Conservation (phyloP, 2,329 filamentous ascomycete genomes). For the Paecilomyces fulvus region DNA sequence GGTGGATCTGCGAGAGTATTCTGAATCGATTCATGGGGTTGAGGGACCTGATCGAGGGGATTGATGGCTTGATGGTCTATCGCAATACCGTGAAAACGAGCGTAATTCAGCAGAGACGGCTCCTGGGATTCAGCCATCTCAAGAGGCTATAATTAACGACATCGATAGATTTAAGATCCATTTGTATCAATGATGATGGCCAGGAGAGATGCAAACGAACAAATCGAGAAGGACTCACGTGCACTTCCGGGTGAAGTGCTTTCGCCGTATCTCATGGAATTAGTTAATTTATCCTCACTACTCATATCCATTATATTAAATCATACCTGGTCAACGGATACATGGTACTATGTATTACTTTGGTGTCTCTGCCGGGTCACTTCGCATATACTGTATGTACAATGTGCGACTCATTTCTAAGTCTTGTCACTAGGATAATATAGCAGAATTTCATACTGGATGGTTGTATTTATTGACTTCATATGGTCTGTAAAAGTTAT, state of each 20-base stretch:
- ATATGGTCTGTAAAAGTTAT: neutral
- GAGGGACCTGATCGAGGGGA: constrained; percentile 12
- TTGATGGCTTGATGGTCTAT: constrained; percentile 25
- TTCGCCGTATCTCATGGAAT: neutral
- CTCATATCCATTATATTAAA: neutral
- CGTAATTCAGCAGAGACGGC: constrained; percentile 39
- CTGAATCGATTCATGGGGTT: constrained; percentile 7
- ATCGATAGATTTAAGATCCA: neutral
- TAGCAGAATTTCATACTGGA: too few relatives aligned
- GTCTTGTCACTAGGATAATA: too few relatives aligned
- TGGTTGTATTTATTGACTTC: neutral
- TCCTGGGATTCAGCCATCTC: constrained; percentile 15
- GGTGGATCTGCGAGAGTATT: constrained; percentile 11
- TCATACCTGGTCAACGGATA: neutral
- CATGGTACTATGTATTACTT: neutral
- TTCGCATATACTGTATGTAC: neutral
- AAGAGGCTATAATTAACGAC: neutral
- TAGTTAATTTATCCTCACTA: neutral
- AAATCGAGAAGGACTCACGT: neutral
- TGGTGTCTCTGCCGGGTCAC: neutral
- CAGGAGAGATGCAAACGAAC: neutral
- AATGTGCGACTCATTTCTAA: too few relatives aligned
- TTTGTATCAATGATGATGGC: neutral
- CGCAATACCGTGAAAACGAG: constrained; percentile 37
- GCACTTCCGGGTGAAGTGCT: neutral